Percentiles rank a stretch among this genome's conserved stretches.
Conservation (phyloP, 1,284 basidiomycete species). For the Sanguinoderma infundibulare region DNA sequence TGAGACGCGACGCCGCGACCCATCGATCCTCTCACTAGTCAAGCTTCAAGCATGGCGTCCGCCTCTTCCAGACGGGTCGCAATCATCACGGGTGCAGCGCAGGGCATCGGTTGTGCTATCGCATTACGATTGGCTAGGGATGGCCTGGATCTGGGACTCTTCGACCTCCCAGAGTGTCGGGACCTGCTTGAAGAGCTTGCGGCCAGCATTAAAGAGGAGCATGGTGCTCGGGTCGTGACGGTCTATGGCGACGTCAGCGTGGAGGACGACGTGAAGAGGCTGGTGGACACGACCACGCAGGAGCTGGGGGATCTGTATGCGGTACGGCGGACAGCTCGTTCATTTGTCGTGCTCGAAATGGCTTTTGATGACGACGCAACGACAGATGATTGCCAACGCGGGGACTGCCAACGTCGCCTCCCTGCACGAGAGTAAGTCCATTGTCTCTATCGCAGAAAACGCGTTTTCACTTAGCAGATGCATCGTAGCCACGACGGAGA, state of each 20-base stretch:
- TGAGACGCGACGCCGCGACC: neutral
- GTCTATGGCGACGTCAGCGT: slow-evolving; percentile 35
- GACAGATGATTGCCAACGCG: slow-evolving; percentile 25
- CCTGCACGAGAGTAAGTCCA: slow-evolving; percentile 20
- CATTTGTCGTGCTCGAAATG: too few relatives aligned
- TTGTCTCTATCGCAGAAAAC: neutral
- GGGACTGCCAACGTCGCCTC: slow-evolving; percentile 19
- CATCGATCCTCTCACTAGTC: neutral
- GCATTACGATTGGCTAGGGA: slow-evolving; percentile 34
- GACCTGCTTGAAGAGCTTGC: slow-evolving; percentile 26
- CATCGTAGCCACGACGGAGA: slow-evolving; percentile 25
- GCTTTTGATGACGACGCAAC: neutral
- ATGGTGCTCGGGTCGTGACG: slow-evolving; percentile 24
- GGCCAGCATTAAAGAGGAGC: slow-evolving; percentile 22
- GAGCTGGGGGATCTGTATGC: slow-evolving; percentile 35
- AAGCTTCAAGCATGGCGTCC: neutral
- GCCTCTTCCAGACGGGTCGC: slow-evolving; percentile 17
- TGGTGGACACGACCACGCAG: slow-evolving; percentile 33
- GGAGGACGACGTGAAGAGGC: slow-evolving; percentile 35
- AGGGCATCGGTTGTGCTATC: slow-evolving; percentile 33
- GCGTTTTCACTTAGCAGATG: neutral
- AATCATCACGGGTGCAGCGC: slow-evolving; percentile 24
- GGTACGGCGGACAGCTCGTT: too few relatives aligned
- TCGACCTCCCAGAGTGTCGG: slow-evolving; percentile 32
- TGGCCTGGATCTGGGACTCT: slow-evolving; percentile 33